phyloP scores from a whole-genome alignment of 257 asterid species.

The Rubia yunnanensis region DNA sequence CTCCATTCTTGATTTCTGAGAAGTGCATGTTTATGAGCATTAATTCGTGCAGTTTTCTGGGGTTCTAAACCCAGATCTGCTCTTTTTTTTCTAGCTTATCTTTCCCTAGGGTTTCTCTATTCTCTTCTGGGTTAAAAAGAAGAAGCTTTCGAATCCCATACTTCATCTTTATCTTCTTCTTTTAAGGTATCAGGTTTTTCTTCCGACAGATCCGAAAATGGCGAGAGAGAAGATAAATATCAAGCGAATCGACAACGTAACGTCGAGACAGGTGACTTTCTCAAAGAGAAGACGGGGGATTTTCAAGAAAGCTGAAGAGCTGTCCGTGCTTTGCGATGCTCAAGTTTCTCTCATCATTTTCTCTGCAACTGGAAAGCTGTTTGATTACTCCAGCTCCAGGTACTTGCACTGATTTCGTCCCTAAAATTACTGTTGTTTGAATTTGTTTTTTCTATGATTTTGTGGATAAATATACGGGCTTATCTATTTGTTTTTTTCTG shows the following conservation, averaged over 20 bases:
- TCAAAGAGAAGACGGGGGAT: conserved; percentile 38
- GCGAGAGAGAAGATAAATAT: conserved; percentile 38
- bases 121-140: neutral
- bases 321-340: conserved; percentile 34
- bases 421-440: no score
- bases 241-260: conserved; percentile 31
- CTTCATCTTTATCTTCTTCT: neutral
- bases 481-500: neutral
- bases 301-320: conserved; percentile 37
- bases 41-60: conserved; percentile 13
- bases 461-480: neutral
- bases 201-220: conserved; percentile 15
- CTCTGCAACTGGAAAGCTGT: conserved; percentile 34
- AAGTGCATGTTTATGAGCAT: conserved; percentile 18
- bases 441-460: neutral
- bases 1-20: conserved; percentile 5
- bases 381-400: conserved; percentile 30
- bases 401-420: neutral
- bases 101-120: conserved; percentile 15
- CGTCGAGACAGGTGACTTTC: conserved; percentile 38
- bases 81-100: neutral
- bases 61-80: conserved; percentile 21
- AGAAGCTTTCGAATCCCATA: neutral
- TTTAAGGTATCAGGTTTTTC: no score
- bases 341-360: conserved; percentile 33